Conservation (phyloP, 176 grass and related monocot genomes). For the Ananas comosus region DNA sequence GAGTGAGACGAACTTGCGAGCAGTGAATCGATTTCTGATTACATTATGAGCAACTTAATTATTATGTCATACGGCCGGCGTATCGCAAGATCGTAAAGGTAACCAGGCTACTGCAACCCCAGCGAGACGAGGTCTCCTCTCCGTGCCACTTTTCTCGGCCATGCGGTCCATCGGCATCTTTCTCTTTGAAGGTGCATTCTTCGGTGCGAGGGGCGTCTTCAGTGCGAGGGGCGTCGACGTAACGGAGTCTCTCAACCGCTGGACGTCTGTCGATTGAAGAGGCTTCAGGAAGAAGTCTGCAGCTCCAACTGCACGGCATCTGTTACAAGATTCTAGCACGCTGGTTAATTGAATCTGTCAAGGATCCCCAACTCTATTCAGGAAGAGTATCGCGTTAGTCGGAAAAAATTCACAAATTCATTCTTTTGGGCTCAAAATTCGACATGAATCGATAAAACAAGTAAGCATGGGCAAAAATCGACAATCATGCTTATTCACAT, state of each 20-base stretch:
- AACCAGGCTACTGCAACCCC: constrained; percentile 46
- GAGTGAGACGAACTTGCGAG: no score
- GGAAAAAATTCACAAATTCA: neutral
- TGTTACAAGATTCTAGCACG: neutral
- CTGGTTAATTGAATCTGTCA: neutral
- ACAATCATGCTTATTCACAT: no score
- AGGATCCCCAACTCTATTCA: neutral
- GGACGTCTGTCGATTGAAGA: constrained; percentile 74
- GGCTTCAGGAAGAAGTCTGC: constrained; percentile 92
- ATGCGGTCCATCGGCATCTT: constrained; percentile 20
- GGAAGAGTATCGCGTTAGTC: neutral
- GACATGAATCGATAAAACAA: neutral
- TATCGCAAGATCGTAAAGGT: neutral
- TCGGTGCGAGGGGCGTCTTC: constrained; percentile 8
- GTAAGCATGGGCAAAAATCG: neutral
- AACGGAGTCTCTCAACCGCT: constrained; percentile 58
- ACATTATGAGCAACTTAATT: neutral
- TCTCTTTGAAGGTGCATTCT: constrained; percentile 15
- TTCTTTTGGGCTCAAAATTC: no score
- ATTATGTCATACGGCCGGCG: neutral
- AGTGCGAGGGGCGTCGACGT: neutral
- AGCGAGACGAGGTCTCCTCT: constrained; percentile 34
- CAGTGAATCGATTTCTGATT: no score
- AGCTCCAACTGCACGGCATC: constrained; percentile 47
- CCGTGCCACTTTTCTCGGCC: constrained; percentile 13